Evolutionary conservation across 768 basidiomycete genomes (phyloP).

Genomic region (Mycena alexandri): DNA sequence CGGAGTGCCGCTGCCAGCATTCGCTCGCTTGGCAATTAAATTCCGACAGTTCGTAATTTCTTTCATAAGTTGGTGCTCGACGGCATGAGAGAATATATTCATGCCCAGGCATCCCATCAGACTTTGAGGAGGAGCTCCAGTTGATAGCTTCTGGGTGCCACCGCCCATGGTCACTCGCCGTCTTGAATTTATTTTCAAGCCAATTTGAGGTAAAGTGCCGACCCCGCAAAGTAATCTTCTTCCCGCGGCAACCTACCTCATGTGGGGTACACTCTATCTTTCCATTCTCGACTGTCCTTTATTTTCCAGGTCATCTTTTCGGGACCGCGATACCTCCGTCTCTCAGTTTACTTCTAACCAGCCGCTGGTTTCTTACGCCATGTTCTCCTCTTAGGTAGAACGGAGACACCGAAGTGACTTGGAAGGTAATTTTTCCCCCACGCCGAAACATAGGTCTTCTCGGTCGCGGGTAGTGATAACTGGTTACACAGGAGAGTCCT

Average conservation of each 20-base stretch:
- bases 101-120: too few species aligned
- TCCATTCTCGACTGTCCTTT: background rate
- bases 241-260: background rate
- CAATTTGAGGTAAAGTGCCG: background rate
- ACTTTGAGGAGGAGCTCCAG: too few species aligned
- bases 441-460: background rate
- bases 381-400: slow-evolving; percentile 9
- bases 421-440: background rate
- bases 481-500: background rate
- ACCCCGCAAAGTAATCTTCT: background rate
- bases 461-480: background rate
- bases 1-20: slow-evolving; percentile 15
- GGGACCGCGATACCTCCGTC: background rate
- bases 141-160: too few species aligned
- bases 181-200: background rate
- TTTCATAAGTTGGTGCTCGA: background rate
- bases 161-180: too few species aligned
- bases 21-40: background rate
- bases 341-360: too few species aligned
- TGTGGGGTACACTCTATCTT: background rate
- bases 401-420: slow-evolving; percentile 1
- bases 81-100: too few species aligned
- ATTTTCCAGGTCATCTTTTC: background rate
- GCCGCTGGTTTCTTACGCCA: background rate
- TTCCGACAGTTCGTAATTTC: background rate